phyloP scores from a whole-genome alignment of 2,329 filamentous ascomycete genomes.

The Penicillium sp. region DNA sequence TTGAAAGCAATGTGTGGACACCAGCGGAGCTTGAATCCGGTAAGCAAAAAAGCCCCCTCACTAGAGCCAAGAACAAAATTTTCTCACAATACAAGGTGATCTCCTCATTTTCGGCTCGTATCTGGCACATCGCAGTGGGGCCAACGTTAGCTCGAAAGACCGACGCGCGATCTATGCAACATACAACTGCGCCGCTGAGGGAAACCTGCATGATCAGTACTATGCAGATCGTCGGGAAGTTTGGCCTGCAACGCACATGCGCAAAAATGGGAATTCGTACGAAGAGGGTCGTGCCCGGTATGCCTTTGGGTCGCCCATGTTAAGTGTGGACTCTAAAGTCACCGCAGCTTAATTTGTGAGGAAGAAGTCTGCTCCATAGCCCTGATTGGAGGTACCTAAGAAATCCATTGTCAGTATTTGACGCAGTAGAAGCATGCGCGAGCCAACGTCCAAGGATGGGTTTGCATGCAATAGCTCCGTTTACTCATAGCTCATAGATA shows the following conservation, averaged over 20 bases:
- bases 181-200: slow-evolving; percentile 44
- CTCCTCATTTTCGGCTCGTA: slow-evolving; percentile 45
- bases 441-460: no score
- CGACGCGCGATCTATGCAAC: slow-evolving; percentile 47
- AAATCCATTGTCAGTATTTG: no score
- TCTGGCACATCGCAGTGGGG: slow-evolving; percentile 41
- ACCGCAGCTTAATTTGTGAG: neutral
- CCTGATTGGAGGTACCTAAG: no score
- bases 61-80: neutral
- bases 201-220: slow-evolving; percentile 46
- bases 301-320: slow-evolving; percentile 43
- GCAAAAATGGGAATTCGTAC: slow-evolving; percentile 36
- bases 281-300: slow-evolving; percentile 38
- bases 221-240: slow-evolving; percentile 44
- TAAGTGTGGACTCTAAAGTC: slow-evolving; percentile 32
- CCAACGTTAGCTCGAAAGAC: slow-evolving; percentile 37
- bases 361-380: neutral
- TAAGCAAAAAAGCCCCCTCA: no score
- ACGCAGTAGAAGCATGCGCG: neutral
- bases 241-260: slow-evolving; percentile 46
- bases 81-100: slow-evolving; percentile 25
- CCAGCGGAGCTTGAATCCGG: slow-evolving; percentile 38
- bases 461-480: no score
- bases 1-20: slow-evolving; percentile 36
- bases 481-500: neutral